Conservation (phyloP, 2,329 filamentous ascomycete species). For the Colletotrichum euphorbiae region DNA sequence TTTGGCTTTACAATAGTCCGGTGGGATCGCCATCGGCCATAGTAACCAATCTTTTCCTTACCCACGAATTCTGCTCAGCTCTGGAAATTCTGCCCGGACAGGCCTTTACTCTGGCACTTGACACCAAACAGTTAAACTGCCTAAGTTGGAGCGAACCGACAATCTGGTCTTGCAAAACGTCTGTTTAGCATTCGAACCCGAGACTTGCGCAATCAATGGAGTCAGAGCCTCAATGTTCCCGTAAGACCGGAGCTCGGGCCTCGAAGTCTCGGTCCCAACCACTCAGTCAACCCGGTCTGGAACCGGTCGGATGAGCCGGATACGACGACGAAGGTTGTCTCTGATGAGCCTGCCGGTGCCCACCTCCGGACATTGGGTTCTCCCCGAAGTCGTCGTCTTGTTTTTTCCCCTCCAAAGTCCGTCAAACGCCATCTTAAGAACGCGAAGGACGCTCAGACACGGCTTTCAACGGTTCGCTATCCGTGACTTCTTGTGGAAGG, state of each 20-base stretch:
- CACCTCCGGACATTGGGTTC: neutral
- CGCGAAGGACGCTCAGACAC: neutral
- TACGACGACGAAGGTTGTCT: constrained; percentile 9
- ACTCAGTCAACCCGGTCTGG: too few species aligned
- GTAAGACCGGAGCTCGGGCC: neutral
- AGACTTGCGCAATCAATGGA: neutral
- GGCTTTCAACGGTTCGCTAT: neutral
- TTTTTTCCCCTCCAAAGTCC: neutral
- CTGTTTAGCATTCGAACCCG: too few species aligned
- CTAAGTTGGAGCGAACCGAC: too few species aligned
- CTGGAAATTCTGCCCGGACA: too few species aligned
- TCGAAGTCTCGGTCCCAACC: neutral
- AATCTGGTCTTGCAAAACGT: too few species aligned
- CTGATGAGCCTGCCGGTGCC: neutral
- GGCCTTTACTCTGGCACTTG: too few species aligned
- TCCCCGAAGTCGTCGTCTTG: neutral
- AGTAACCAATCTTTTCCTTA: neutral
- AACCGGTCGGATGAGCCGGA: neutral
- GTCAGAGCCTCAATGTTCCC: neutral
- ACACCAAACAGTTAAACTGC: too few species aligned
- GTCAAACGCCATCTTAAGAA: constrained; percentile 1
- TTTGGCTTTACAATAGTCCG: neutral
- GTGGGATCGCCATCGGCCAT: neutral
- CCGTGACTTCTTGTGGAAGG: neutral
- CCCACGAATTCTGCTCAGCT: neutral